Percentiles rank a stretch among this genome's conserved stretches.
Evolutionary conservation across 306 rosid species (phyloP).

Genomic region (Canavalia ensiformis): DNA sequence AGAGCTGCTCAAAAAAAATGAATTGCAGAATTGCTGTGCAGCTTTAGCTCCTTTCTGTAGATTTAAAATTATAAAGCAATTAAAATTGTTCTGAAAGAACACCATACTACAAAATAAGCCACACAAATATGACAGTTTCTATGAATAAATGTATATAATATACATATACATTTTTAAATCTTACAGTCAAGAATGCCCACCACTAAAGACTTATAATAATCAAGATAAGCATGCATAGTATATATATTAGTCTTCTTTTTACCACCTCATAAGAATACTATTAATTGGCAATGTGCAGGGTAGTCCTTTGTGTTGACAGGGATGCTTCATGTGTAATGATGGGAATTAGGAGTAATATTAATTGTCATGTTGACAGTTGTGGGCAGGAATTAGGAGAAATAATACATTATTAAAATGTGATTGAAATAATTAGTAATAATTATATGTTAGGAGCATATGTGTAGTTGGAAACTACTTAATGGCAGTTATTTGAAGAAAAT

Average conservation of each 20-base stretch:
- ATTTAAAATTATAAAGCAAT: conserved; percentile 40
- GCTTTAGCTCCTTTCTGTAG: conserved; percentile 86
- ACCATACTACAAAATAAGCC: conserved; percentile 9
- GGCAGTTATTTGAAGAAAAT: too few species aligned
- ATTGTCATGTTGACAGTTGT: too few species aligned
- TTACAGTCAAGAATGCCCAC: conserved; percentile 28
- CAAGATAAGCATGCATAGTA: background rate
- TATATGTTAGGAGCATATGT: too few species aligned
- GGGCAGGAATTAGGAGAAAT: too few species aligned
- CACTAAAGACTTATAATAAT: background rate
- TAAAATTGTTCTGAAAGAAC: conserved; percentile 30
- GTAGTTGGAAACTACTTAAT: too few species aligned
- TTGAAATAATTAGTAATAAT: too few species aligned
- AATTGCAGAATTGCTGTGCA: conserved; percentile 82
- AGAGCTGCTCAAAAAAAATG: conserved; percentile 83
- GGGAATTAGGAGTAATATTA: too few species aligned
- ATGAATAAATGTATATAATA: conserved; percentile 16
- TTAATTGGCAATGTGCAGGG: background rate
- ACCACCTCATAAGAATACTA: background rate
- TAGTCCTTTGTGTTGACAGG: conserved; percentile 17
- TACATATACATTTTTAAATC: background rate
- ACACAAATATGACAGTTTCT: conserved; percentile 14
- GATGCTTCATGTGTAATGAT: conserved; percentile 2
- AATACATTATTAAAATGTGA: too few species aligned
- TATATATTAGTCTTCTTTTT: background rate